phyloP scores from a whole-genome alignment of 148 eudicot genomes.

The Polygonum aviculare region DNA sequence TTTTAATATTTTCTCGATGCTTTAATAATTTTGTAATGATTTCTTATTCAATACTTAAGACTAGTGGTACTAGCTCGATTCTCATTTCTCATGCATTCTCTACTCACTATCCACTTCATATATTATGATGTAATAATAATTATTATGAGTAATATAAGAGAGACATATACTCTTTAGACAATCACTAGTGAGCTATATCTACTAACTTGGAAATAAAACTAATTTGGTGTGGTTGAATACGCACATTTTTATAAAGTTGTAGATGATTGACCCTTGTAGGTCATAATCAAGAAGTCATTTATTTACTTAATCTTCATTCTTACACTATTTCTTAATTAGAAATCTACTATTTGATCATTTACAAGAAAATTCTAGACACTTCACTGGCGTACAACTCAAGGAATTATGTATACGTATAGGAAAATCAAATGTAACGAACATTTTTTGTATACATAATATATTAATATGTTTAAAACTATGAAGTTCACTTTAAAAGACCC shows the following conservation, averaged over 20 bases:
- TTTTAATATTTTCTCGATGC: no score
- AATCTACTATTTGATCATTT: no score
- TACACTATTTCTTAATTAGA: no score
- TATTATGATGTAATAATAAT: no score
- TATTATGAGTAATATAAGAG: no score
- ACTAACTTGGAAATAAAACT: not conserved
- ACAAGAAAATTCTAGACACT: not conserved
- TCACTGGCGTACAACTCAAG: not conserved
- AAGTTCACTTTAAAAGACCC: not conserved
- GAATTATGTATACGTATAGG: not conserved
- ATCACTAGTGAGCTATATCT: not conserved
- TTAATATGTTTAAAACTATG: no score
- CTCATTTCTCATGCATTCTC: not conserved
- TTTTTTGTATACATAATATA: no score
- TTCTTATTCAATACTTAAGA: no score
- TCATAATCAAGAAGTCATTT: not conserved
- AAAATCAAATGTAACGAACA: not conserved
- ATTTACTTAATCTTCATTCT: not conserved
- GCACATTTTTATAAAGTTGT: not conserved
- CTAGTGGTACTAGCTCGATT: not conserved
- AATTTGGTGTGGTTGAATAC: not conserved
- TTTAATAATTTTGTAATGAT: no score
- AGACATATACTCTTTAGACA: not conserved
- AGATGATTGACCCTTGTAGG: not conserved
- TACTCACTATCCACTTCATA: not conserved